Percentiles rank a stretch among this genome's conserved stretches.
Evolutionary conservation across 78 protist genomes (phyloP).

Genomic region (Neovahlkampfia damariscottae): DNA sequence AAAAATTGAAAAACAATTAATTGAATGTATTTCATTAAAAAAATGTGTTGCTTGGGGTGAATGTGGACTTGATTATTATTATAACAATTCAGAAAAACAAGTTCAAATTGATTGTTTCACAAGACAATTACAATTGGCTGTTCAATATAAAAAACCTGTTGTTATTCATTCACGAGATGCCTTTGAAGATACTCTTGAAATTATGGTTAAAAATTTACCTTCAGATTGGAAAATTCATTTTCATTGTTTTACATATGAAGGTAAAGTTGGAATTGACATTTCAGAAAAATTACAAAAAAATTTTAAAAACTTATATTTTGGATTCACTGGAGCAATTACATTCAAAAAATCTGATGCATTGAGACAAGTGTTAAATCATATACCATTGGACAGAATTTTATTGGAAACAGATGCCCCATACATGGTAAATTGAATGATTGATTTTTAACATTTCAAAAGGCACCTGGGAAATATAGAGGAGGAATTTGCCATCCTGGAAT

Average conservation of each 20-base stretch:
- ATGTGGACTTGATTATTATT: slow-evolving; percentile 4
- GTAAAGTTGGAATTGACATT: slow-evolving; percentile 16
- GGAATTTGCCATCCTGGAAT: slow-evolving; percentile 60
- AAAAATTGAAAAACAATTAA: background rate
- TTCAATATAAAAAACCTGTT: background rate
- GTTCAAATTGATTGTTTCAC: background rate
- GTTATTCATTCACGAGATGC: slow-evolving; percentile 13
- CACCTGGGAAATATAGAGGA: too few relatives aligned
- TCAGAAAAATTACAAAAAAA: slow-evolving; percentile 22
- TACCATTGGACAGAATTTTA: slow-evolving; percentile 49
- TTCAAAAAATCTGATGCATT: slow-evolving; percentile 20
- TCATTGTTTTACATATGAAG: slow-evolving; percentile 62
- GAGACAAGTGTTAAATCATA: background rate
- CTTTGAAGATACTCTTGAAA: background rate
- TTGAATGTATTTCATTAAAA: background rate
- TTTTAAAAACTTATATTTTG: slow-evolving; percentile 50
- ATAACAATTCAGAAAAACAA: slow-evolving; percentile 9
- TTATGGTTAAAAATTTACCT: background rate
- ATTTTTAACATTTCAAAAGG: background rate
- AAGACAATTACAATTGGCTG: slow-evolving; percentile 11
- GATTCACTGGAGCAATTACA: slow-evolving; percentile 65
- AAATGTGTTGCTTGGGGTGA: slow-evolving; percentile 9
- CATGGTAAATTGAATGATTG: slow-evolving; percentile 45
- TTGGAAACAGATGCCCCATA: slow-evolving; percentile 75
- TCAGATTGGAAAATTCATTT: slow-evolving; percentile 46